Evolutionary conservation across 345 rosid species (phyloP).

Genomic region (Salix suchowensis): DNA sequence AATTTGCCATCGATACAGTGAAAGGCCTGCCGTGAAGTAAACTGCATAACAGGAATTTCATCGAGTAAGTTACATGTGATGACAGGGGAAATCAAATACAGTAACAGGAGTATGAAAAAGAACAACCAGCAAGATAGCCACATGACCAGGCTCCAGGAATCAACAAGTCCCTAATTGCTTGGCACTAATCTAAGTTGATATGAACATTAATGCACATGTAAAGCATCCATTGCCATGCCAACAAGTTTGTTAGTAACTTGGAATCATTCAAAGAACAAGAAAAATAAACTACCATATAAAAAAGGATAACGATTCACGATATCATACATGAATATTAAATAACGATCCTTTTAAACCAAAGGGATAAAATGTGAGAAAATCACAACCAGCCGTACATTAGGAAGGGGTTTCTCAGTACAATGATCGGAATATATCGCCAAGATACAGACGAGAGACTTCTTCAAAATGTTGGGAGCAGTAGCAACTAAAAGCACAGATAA

Average conservation of each 20-base stretch:
- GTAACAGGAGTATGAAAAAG: background rate
- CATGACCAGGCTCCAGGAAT: background rate
- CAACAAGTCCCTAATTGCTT: background rate
- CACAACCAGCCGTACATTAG: background rate
- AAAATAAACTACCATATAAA: background rate
- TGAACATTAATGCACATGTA: background rate
- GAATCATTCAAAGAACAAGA: background rate
- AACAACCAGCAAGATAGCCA: background rate
- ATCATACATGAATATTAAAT: background rate
- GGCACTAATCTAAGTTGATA: background rate
- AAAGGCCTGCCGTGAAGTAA: slow-evolving; percentile 92
- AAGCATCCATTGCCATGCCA: background rate
- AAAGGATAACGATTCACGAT: background rate
- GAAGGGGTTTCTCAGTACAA: background rate
- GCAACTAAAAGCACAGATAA: background rate
- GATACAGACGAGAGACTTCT: background rate
- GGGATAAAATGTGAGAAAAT: background rate
- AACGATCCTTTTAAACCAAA: background rate
- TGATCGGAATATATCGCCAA: background rate
- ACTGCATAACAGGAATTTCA: slow-evolving; percentile 41
- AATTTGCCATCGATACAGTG: slow-evolving; percentile 94
- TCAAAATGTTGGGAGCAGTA: background rate
- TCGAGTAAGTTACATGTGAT: background rate
- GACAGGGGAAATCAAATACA: background rate
- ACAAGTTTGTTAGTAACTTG: background rate